Percentiles rank a stretch among this genome's conserved stretches.
These are phyloP conservation scores for Geotrichum candidum DNA, from an alignment of 1,139 yeast genomes.

Conservation along the genomic window DNA sequence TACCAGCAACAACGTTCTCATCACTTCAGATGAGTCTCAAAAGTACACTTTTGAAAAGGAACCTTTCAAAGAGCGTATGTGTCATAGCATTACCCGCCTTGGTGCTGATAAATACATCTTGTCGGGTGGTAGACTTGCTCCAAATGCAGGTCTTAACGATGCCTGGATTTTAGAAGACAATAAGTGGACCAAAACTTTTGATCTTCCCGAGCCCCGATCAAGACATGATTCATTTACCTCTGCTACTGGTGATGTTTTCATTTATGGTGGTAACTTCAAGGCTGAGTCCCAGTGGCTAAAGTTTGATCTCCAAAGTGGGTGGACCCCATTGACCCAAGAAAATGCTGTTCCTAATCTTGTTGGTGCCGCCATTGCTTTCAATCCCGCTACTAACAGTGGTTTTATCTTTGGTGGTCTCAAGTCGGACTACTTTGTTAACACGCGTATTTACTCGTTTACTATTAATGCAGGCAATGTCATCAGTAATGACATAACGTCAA, in stretches of 20 bases:
- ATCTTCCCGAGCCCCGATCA: constrained; percentile 44
- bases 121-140: constrained; percentile 69
- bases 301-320: constrained; percentile 22
- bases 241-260: constrained; percentile 37
- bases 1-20: constrained; percentile 26
- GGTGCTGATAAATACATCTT: constrained; percentile 35
- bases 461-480: constrained; percentile 22
- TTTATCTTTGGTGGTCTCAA: constrained; percentile 52
- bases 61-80: constrained; percentile 41
- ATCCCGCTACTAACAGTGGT: constrained; percentile 36
- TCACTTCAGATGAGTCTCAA: constrained; percentile 17
- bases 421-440: constrained; percentile 36
- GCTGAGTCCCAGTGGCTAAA: constrained; percentile 28
- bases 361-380: constrained; percentile 36
- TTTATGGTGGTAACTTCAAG: constrained; percentile 48
- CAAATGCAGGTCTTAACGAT: constrained; percentile 44
- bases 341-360: constrained; percentile 15
- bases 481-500: constrained; percentile 18
- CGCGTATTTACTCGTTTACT: constrained; percentile 36
- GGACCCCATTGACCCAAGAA: constrained; percentile 19
- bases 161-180: constrained; percentile 35
- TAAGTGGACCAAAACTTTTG: constrained; percentile 38
- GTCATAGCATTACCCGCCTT: constrained; percentile 48
- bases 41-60: constrained; percentile 14
- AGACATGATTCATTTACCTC: constrained; percentile 49